Evolutionary conservation across 2,329 filamentous ascomycete genomes (phyloP), one percentile per base, ranked within the genome.

Genomic region (Stagonosporopsis tanaceti): DNA sequence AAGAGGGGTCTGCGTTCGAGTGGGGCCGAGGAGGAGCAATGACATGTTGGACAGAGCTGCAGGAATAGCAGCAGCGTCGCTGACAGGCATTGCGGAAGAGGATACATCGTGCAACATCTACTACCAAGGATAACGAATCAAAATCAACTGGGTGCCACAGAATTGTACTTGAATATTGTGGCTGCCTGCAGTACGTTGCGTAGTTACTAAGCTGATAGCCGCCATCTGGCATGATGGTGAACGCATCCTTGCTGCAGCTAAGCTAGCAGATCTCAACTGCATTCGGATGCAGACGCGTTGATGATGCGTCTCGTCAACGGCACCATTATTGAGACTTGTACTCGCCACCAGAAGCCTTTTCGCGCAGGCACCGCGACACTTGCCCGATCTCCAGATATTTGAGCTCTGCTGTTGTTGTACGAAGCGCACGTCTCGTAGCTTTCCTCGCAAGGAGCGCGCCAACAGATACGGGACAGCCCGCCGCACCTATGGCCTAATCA

Each of bases 401-500:
- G 28, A 34, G 15, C 11, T n/a, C 32, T 28, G 42, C 27, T 34
- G 24, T 50, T 22, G 51, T 50, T 45, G 56, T 47, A 48, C 56
- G 27, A 53, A 27, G 24, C 32, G 39, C 40, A 37, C 34, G 34
- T 32, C 27, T 12, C 8, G 37, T 6, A 22, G 37, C 17, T 25
- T 40, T 50, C 40, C 50, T 53, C 41, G 46, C 28, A 42, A 35
- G 22, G 39, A 53, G 50, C 25, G 45, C 40, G 40, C 46, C 50
- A 53, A 34, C 40, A 46, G 40, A 53, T 54, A 59, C 46, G 40
- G 46, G 40, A 46, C 40, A 17, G 30, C 24, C 27, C 52, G 61
- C 57, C 59, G 60, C 57, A 59, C 50, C 66, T 53, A 75, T 75
- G 73, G 71, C 71, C 60, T 73, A 66, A 71, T 63, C 48, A 67